Evolutionary conservation across 2,329 filamentous ascomycete genomes (phyloP), one percentile per base, ranked within the genome.

Genomic region (Pseudogymnoascus sp.): DNA sequence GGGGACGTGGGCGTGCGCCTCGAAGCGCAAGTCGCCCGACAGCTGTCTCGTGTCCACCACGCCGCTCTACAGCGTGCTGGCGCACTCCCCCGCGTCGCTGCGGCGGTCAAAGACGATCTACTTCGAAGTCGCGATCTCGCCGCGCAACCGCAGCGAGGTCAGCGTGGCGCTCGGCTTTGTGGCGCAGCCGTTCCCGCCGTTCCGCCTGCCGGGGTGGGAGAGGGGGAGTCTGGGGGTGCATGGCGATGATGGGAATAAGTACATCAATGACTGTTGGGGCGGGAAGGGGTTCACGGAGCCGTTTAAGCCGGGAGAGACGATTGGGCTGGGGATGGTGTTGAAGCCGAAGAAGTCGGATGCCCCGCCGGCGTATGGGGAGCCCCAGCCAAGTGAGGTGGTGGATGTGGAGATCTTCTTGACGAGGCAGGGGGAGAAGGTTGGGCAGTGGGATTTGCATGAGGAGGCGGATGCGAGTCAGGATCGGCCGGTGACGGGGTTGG

Each of bases 191-290:
- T 93, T 92, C 71, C 90, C 90, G 6, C 80, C 82, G 0, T 93
- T 91, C 78, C 83, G 90, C 7, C 81, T 93, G 65, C 90, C 90
- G 0, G 90, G 90, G 1, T 93, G 90, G 90, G 88, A 95, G 72
- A 82, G 90, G 35, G 90, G 83, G 17, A 88, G 85, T 67, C 71
- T 93, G 13, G 90, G 81, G 1, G 84, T 93, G n/a, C 90, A 93
- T 72, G 86, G 87, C 57, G 90, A 93, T 73, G 90, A 93, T 73
- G 90, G 90, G 0, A 82, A 87, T 69, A 83, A 83, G 73, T 95
- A 88, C 73, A 80, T 91, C 69, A 91, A 92, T 71, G 88, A 93
- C 73, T 80, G 81, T 7, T 88, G 83, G 79, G 90, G 90, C 21
- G 90, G 90, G 17, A 83, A 83, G 66, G 79, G 85, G 63, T 93